Base-by-base conservation (phyloP, 257 asterid species). In the Jasminum sambac region DNA sequence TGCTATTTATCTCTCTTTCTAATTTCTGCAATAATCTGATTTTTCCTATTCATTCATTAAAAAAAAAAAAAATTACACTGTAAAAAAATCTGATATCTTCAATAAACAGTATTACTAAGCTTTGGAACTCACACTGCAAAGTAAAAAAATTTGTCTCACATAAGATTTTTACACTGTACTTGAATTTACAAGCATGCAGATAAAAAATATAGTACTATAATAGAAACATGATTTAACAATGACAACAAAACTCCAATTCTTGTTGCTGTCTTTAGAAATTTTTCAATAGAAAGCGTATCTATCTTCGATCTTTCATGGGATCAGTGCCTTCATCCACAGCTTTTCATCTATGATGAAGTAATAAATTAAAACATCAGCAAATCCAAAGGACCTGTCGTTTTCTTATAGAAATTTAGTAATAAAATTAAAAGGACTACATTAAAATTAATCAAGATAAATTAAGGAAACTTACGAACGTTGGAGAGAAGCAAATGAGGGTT, bases 401-500 rank as follows among this genome's bases (percentile, higher is more conserved):
- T 39, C 66, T 74, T 71, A 74, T 82, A 74, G 71, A 14, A 46
- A 71, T 57, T 72, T 70, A 67, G 81, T n/a, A n/a, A n/a, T n/a
- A n/a, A 59, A 43, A 43, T 9, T 13, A 10, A 43, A 10, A 41
- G 46, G 46, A 41, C 46, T 30, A 4, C 4, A 4, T 30, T 30
- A 30, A 30, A 1, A 30, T 30, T 30, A 30, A 30, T n/a, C 36
- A 30, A 30, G 36, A 30, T 30, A 1, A 30, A 30, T 30, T 4
- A 30, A 30, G 36, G 4, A 30, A 30, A 30, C 36, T 30, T 30
- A 30, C 1, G 36, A 30, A 30, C 4, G 36, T n/a, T n/a, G n/a
- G n/a, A n/a, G n/a, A n/a, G n/a, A n/a, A 77, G 83, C 80, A 69
- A 79, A 70, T 76, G 85, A 71, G 25, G 80, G 87, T 75, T 86